Base-by-base conservation (phyloP, 2,329 filamentous ascomycete genomes). In the Myriosclerotinia curreyana region DNA sequence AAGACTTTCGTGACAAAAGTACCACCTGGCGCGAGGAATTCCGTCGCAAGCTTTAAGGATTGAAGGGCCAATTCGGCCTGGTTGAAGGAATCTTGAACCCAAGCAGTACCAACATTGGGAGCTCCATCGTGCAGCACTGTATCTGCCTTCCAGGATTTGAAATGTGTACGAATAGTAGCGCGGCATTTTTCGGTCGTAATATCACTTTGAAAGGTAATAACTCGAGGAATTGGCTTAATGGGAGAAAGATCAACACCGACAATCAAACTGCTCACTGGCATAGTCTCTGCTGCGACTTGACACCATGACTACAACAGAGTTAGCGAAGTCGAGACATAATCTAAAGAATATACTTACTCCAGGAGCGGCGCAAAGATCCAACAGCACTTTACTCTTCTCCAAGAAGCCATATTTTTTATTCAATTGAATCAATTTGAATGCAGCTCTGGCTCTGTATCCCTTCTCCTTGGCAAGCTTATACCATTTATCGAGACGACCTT, bases 361-460 rank as follows among this genome's bases (percentile, higher is more conserved):
- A 40, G 95, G 95, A 25, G 95, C 95, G 69, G 95, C 95, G 80
- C 95, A 99, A 75, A 99, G 89, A 88, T 99, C 96, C 76, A 99
- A 83, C 67, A 97, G 81, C 73, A 98, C 95, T 81, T 91, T 96
- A 79, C 92, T 96, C 82, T 96, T 94, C 78, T 98, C 92, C 71
- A 99, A 82, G 78, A 99, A 99, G 71, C 92, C 91, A 89, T 96
- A 99, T 77, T 97, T 98, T 80, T 98, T 97, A 81, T 99, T 99
- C 73, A 99, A 81, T 77, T 99, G 94, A 71, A 99, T 94, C 72
- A 99, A 80, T 80, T 99, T 99, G 84, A 98, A 98, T 64, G 95
- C 93, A 71, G 95, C 93, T 83, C 95, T 86, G 67, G 95, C 94
- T 74, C 95, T 85, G 76, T 97, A 99, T 68, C 95, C 95, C 61